These are phyloP conservation scores for Arachis stenosperma DNA, from an alignment of 306 rosid species.

Conservation along the genomic window DNA sequence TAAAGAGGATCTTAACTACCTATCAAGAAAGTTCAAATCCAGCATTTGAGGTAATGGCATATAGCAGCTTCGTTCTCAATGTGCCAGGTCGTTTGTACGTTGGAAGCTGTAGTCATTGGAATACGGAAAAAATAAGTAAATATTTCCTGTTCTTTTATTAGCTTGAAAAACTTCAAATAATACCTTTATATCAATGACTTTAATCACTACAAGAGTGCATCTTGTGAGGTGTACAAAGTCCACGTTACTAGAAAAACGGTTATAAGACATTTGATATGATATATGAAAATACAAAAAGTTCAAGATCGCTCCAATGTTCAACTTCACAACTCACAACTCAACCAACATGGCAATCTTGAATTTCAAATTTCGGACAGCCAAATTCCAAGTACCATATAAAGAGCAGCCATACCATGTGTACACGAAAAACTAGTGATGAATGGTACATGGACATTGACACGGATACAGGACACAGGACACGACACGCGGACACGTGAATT, in stretches of 20 bases:
- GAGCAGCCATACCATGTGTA: neutral
- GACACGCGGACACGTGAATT: too few relatives aligned
- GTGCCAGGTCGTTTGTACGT: slow-evolving; percentile 92
- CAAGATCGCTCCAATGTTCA: neutral
- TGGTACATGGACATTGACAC: too few relatives aligned
- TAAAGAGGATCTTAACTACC: slow-evolving; percentile 38
- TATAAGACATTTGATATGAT: slow-evolving; percentile 9
- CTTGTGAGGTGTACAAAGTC: slow-evolving; percentile 14
- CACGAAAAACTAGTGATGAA: too few relatives aligned
- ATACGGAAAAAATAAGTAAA: slow-evolving; percentile 12
- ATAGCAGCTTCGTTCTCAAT: slow-evolving; percentile 80
- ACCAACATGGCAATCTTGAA: slow-evolving; percentile 20
- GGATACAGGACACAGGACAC: too few relatives aligned
- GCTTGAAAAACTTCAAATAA: slow-evolving; percentile 27
- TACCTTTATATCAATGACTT: slow-evolving; percentile 23
- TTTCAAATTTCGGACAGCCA: slow-evolving; percentile 24
- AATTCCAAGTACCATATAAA: slow-evolving; percentile 6
- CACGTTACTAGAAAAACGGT: slow-evolving; percentile 6
- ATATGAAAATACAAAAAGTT: slow-evolving; percentile 26
- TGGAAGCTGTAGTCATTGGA: slow-evolving; percentile 73
- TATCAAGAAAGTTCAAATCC: slow-evolving; percentile 93
- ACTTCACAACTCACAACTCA: slow-evolving; percentile 2
- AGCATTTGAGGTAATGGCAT: slow-evolving; percentile 92
- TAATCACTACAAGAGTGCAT: slow-evolving; percentile 11
- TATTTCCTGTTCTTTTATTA: neutral